Conservation (phyloP, 2,329 filamentous ascomycete genomes). For the Aspergillus neotritici region DNA sequence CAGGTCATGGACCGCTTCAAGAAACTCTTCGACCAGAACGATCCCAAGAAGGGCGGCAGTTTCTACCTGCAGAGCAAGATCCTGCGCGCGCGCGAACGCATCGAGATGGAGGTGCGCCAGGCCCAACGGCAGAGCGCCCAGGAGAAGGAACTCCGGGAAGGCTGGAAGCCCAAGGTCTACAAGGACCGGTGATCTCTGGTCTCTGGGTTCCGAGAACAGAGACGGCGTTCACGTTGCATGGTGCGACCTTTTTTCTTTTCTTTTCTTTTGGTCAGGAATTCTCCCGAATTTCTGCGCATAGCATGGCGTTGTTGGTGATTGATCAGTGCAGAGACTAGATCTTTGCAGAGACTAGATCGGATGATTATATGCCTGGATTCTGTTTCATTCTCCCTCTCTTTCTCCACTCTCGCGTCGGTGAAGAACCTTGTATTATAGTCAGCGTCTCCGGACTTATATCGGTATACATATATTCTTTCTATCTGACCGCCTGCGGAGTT, state of each 20-base stretch:
- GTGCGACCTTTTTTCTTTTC: conserved; percentile 10
- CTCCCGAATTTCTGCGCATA: conserved; percentile 29
- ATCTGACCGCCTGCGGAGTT: too few relatives aligned
- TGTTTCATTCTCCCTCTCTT: not conserved
- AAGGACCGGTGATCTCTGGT: conserved; percentile 62
- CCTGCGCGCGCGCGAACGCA: conserved; percentile 79
- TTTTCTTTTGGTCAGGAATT: conserved; percentile 7
- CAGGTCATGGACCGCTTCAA: conserved; percentile 84
- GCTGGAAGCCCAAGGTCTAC: conserved; percentile 93
- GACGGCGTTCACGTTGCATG: conserved; percentile 5
- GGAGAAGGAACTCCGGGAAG: conserved; percentile 74
- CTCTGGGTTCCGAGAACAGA: not conserved
- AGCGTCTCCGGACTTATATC: too few relatives aligned
- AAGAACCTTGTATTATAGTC: too few relatives aligned
- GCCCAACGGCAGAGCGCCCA: conserved; percentile 63
- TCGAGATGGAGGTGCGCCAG: conserved; percentile 78
- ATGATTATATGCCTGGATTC: conserved; percentile 3
- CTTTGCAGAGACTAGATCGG: conserved; percentile 19
- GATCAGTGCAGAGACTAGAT: conserved; percentile 18
- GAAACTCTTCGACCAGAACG: conserved; percentile 87
- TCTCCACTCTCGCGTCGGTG: not conserved
- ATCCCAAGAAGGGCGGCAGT: conserved; percentile 90
- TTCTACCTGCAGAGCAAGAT: conserved; percentile 99
- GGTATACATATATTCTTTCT: too few relatives aligned
- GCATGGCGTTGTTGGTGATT: conserved; percentile 37